A percentile compares a stretch with the other conserved stretches of the same genome.
Evolutionary conservation across 176 grass and related monocot genomes (phyloP).

Genomic region (Carex myosuroides): DNA sequence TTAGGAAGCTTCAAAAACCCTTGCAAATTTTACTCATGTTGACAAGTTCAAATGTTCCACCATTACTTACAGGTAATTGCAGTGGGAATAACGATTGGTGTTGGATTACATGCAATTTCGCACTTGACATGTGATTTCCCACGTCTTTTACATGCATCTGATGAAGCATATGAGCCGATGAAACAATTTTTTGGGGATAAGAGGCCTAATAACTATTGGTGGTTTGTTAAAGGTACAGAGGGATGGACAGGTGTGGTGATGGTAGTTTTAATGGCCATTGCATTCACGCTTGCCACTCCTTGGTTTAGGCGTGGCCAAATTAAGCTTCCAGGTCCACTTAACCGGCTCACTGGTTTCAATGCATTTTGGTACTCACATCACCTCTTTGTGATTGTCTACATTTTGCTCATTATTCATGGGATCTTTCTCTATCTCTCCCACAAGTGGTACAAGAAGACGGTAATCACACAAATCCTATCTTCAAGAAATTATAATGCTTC

Average conservation of each 20-base stretch:
- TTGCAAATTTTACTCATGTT: not conserved
- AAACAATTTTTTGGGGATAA: slow-evolving; percentile 46
- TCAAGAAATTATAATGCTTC: not conserved
- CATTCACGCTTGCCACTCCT: slow-evolving; percentile 76
- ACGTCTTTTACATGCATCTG: slow-evolving; percentile 52
- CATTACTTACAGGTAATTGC: slow-evolving; percentile 48
- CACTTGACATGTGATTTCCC: slow-evolving; percentile 96
- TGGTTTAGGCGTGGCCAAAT: slow-evolving; percentile 61
- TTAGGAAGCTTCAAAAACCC: not conserved
- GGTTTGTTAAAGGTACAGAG: slow-evolving; percentile 88
- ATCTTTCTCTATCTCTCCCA: slow-evolving; percentile 60
- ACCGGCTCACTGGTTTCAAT: slow-evolving; percentile 80
- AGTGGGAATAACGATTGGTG: slow-evolving; percentile 48
- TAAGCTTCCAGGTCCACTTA: slow-evolving; percentile 24
- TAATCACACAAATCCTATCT: slow-evolving; percentile 17
- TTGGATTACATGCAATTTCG: slow-evolving; percentile 51
- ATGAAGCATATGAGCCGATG: slow-evolving; percentile 57
- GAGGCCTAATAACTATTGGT: slow-evolving; percentile 67
- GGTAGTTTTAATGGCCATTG: slow-evolving; percentile 64
- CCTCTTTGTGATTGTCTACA: slow-evolving; percentile 80
- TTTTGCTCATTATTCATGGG: slow-evolving; percentile 79
- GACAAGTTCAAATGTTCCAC: not conserved
- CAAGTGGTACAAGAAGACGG: slow-evolving; percentile 80
- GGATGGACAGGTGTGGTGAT: slow-evolving; percentile 89
- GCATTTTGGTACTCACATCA: slow-evolving; percentile 99